phyloP scores from a whole-genome alignment of 345 rosid genomes.

The Angophora floribunda region DNA sequence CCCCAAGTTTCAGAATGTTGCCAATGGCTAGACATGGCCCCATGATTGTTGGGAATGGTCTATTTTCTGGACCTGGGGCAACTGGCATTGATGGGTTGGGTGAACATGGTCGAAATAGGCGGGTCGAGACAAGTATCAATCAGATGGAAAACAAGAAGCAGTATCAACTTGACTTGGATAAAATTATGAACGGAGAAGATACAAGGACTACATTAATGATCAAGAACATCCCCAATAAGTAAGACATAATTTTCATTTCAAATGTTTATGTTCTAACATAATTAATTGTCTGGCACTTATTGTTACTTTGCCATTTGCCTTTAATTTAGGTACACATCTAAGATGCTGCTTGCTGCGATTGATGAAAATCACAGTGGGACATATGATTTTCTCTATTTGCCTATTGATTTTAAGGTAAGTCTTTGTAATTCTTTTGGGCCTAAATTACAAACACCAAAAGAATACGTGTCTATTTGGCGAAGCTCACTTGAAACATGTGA shows the following conservation, averaged over 20 bases:
- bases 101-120: slow-evolving; percentile 39
- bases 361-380: slow-evolving; percentile 78
- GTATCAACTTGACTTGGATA: slow-evolving; percentile 85
- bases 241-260: slow-evolving; percentile 1
- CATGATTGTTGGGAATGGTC: slow-evolving; percentile 38
- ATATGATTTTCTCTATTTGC: slow-evolving; percentile 90
- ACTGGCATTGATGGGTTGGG: slow-evolving; percentile 32
- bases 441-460: not conserved
- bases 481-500: not conserved
- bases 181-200: slow-evolving; percentile 70
- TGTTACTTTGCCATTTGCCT: not conserved
- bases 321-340: slow-evolving; percentile 72
- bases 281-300: not conserved
- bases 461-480: not conserved
- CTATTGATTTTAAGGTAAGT: slow-evolving; percentile 83
- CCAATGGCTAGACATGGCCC: slow-evolving; percentile 40
- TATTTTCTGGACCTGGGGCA: slow-evolving; percentile 36
- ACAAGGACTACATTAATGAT: slow-evolving; percentile 83
- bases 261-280: not conserved
- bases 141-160: slow-evolving; percentile 59
- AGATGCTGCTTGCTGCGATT: slow-evolving; percentile 88
- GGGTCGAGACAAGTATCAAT: slow-evolving; percentile 31
- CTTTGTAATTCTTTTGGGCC: not conserved
- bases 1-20: slow-evolving; percentile 47
- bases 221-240: slow-evolving; percentile 97